phyloP scores from a whole-genome alignment of 352 stramenopile genomes.

The Pythium insidiosum region DNA sequence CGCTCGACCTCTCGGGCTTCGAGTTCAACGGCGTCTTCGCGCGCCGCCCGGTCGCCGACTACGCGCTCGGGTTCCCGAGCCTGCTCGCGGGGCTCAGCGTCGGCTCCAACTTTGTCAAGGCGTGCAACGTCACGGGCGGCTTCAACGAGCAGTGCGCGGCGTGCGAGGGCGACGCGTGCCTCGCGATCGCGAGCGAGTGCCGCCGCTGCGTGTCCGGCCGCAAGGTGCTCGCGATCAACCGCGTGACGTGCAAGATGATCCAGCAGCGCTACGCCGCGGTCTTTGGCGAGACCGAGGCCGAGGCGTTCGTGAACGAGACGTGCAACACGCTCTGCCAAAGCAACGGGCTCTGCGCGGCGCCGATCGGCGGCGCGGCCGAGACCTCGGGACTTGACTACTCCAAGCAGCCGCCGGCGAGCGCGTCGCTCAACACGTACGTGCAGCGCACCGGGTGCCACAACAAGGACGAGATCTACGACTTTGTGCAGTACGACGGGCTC shows the following conservation, averaged over 20 bases:
- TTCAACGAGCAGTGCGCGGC: constrained; percentile 33
- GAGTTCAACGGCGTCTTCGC: constrained; percentile 72
- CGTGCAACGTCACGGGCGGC: constrained; percentile 21
- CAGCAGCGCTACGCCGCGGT: constrained; percentile 15
- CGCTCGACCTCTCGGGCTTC: constrained; percentile 47
- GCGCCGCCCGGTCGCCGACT: constrained; percentile 44
- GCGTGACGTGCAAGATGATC: constrained; percentile 18
- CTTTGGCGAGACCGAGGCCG: constrained; percentile 13
- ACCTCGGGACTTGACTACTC: constrained; percentile 55
- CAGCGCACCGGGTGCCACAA: constrained; percentile 70
- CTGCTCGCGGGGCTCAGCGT: constrained; percentile 50
- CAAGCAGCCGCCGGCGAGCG: constrained; percentile 18
- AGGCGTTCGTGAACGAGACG: constrained; percentile 14
- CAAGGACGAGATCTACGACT: constrained; percentile 40
- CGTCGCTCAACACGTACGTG: constrained; percentile 29
- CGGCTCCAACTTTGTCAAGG: constrained; percentile 40
- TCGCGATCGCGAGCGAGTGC: constrained; percentile 20
- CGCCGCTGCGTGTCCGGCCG: constrained; percentile 20
- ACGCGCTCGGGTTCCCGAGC: constrained; percentile 66
- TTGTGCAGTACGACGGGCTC: constrained; percentile 55
- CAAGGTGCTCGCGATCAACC: constrained; percentile 21
- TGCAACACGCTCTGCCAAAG: constrained; percentile 27
- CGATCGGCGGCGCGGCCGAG: constrained; percentile 46
- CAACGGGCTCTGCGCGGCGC: constrained; percentile 47
- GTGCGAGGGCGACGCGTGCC: constrained; percentile 22